Evolutionary conservation across 1,284 basidiomycete species (phyloP).

Genomic region (Moesziomyces antarcticus): DNA sequence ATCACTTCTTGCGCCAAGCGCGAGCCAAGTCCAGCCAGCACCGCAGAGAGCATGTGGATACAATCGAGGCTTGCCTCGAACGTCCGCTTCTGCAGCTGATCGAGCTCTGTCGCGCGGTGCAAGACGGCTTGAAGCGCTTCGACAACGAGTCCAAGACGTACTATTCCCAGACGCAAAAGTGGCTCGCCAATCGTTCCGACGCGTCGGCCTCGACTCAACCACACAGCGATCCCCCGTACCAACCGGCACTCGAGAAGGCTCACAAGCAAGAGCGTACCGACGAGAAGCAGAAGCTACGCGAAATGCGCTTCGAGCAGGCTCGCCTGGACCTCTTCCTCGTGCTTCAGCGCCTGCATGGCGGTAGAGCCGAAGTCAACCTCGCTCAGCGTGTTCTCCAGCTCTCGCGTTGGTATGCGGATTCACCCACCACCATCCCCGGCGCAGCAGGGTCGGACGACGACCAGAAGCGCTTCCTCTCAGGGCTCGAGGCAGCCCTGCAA

Average conservation of each 20-base stretch:
- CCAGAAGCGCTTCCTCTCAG: constrained; percentile 2
- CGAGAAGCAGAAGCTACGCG: constrained; percentile 56
- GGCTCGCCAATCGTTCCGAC: constrained; percentile 44
- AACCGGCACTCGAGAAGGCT: constrained; percentile 6
- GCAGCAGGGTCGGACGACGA: constrained; percentile 1
- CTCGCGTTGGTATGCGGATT: constrained; percentile 32
- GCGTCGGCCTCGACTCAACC: neutral
- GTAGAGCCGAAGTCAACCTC: constrained; percentile 45
- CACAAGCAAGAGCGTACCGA: constrained; percentile 46
- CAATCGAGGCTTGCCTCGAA: constrained; percentile 39
- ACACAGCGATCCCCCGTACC: neutral
- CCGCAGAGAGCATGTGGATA: constrained; percentile 22
- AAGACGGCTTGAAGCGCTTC: constrained; percentile 47
- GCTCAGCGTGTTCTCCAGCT: constrained; percentile 31
- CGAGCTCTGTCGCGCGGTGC: constrained; percentile 45
- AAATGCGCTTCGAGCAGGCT: constrained; percentile 51
- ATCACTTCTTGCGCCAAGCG: constrained; percentile 16
- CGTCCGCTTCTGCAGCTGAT: constrained; percentile 37
- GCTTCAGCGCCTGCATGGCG: constrained; percentile 44
- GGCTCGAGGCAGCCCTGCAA: constrained; percentile 9
- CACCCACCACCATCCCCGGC: constrained; percentile 11
- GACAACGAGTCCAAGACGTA: constrained; percentile 56
- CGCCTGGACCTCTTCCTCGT: constrained; percentile 43
- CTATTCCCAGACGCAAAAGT: constrained; percentile 60
- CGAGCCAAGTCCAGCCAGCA: constrained; percentile 14